phyloP scores from a whole-genome alignment of 768 basidiomycete species.

The Tubosaeta sp. region DNA sequence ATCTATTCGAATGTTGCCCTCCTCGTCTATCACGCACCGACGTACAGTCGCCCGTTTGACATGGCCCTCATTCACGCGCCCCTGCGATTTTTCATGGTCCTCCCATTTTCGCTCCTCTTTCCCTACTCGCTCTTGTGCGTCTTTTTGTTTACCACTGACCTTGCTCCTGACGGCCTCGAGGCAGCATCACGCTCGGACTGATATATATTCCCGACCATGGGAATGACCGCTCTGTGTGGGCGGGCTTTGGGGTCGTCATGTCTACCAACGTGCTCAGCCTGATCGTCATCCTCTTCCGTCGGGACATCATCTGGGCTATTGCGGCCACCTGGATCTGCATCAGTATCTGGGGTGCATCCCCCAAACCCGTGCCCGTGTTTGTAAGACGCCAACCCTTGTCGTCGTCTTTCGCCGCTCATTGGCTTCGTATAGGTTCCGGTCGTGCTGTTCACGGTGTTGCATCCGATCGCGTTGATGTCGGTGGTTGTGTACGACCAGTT shows the following conservation, averaged over 20 bases:
- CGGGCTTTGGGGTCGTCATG: conserved; percentile 67
- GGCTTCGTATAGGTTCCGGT: conserved; percentile 44
- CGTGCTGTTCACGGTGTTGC: conserved; percentile 60
- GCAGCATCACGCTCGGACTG: conserved; percentile 66
- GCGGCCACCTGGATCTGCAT: conserved; percentile 72
- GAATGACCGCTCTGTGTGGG: conserved; percentile 57
- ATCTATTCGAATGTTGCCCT: conserved; percentile 78
- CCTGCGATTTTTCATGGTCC: conserved; percentile 63
- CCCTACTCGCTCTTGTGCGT: conserved; percentile 53
- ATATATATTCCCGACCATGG: conserved; percentile 47
- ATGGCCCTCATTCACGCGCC: conserved; percentile 85
- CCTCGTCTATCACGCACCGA: conserved; percentile 66
- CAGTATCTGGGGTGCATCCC: conserved; percentile 55
- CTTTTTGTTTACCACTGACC: background rate
- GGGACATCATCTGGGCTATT: conserved; percentile 72
- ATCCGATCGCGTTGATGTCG: conserved; percentile 55
- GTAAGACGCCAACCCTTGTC: conserved; percentile 38
- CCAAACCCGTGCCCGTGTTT: conserved; percentile 62
- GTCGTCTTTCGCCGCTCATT: background rate
- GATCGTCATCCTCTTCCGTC: conserved; percentile 48
- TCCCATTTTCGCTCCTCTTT: conserved; percentile 45
- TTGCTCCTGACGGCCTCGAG: no score
- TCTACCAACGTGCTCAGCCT: conserved; percentile 59
- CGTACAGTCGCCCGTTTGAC: conserved; percentile 61
- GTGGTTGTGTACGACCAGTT: conserved; percentile 38